phyloP scores from a whole-genome alignment of 495 filamentous ascomycete species.

The Hamigera avellanea region DNA sequence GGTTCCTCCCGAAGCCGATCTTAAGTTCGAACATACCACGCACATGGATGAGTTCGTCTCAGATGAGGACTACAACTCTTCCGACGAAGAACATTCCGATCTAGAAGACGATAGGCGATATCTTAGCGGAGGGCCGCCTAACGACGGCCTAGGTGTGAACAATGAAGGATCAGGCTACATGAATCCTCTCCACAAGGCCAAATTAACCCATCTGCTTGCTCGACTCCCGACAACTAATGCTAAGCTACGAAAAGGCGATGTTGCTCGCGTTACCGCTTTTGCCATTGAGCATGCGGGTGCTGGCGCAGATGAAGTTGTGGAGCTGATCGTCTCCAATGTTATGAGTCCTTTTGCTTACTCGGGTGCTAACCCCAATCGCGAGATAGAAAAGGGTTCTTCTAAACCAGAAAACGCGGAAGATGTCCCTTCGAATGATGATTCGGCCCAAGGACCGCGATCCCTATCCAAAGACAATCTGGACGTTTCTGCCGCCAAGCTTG shows the following conservation, averaged over 20 bases:
- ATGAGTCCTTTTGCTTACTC: slow-evolving; percentile 54
- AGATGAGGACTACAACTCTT: slow-evolving; percentile 75
- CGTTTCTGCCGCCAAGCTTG: slow-evolving; percentile 59
- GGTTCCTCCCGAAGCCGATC: slow-evolving; percentile 51
- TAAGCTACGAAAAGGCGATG: slow-evolving; percentile 71
- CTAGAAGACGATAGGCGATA: slow-evolving; percentile 53
- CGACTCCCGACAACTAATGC: slow-evolving; percentile 68
- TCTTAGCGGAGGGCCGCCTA: slow-evolving; percentile 38
- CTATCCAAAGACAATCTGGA: slow-evolving; percentile 42
- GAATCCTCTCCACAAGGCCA: slow-evolving; percentile 74
- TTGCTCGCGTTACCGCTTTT: slow-evolving; percentile 77
- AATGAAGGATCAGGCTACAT: slow-evolving; percentile 61
- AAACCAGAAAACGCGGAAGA: slow-evolving; percentile 30
- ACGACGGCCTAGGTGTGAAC: slow-evolving; percentile 23
- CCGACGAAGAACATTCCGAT: slow-evolving; percentile 78
- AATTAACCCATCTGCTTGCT: slow-evolving; percentile 66
- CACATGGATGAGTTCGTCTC: slow-evolving; percentile 64
- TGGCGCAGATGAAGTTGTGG: slow-evolving; percentile 78
- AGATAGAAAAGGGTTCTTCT: slow-evolving; percentile 23
- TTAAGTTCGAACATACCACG: slow-evolving; percentile 68
- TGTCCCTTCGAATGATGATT: slow-evolving; percentile 13
- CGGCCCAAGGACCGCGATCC: slow-evolving; percentile 10
- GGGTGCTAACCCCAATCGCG: slow-evolving; percentile 44
- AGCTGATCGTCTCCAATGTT: slow-evolving; percentile 75
- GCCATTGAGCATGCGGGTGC: slow-evolving; percentile 76